Conservation (phyloP, 257 asterid species). For the Schizonepeta tenuifolia region DNA sequence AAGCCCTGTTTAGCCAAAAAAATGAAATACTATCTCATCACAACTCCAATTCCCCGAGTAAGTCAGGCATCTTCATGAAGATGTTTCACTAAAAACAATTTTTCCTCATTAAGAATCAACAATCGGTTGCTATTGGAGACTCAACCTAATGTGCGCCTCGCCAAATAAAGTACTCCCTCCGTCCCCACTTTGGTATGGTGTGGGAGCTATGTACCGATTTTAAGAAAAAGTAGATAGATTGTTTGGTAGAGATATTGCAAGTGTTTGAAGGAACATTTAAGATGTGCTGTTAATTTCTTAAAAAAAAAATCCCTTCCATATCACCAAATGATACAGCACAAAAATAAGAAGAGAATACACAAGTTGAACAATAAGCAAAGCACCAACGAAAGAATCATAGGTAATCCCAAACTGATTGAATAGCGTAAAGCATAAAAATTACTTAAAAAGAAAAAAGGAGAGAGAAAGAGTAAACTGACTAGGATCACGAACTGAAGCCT, state of each 20-base stretch:
- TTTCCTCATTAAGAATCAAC: background rate
- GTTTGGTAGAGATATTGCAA: no score
- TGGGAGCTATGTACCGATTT: no score
- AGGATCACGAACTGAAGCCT: slow-evolving; percentile 43
- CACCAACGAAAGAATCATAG: background rate
- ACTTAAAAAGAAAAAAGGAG: background rate
- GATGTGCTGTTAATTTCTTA: no score
- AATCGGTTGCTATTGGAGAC: background rate
- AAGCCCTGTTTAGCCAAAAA: background rate
- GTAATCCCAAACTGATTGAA: background rate
- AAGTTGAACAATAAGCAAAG: background rate
- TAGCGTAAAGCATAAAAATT: background rate
- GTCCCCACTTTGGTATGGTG: no score
- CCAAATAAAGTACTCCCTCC: no score
- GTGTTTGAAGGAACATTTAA: no score
- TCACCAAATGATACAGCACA: no score
- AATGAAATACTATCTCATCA: background rate
- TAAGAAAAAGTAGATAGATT: no score
- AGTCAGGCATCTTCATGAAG: background rate
- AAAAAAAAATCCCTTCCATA: background rate
- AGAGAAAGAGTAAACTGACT: slow-evolving; percentile 22
- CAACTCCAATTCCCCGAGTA: background rate
- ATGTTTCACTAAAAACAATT: background rate
- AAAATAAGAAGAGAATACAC: no score
- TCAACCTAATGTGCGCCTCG: background rate